A percentile compares a stretch with the other conserved stretches of the same genome.
Evolutionary conservation across 2,329 filamentous ascomycete species (phyloP).

Genomic region (Rutstroemia sp.): DNA sequence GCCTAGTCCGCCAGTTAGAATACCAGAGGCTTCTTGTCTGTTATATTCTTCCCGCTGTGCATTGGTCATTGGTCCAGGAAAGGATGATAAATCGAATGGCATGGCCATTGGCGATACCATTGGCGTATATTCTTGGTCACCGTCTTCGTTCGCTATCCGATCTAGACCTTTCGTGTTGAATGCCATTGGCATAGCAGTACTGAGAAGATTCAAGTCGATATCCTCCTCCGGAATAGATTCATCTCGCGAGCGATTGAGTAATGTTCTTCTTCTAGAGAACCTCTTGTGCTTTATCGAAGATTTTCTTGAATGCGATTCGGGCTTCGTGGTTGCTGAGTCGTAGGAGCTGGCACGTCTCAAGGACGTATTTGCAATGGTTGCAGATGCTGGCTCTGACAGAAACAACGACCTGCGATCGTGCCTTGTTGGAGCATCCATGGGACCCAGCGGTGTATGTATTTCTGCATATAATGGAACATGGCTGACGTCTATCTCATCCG

Average conservation of each 20-base stretch:
- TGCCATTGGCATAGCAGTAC: constrained; percentile 22
- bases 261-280: constrained; percentile 19
- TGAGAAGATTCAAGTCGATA: constrained; percentile 25
- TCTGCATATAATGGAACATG: constrained; percentile 17
- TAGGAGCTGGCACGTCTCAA: background rate
- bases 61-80: constrained; percentile 19
- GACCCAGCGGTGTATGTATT: background rate
- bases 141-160: constrained; percentile 14
- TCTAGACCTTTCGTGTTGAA: constrained; percentile 16
- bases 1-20: constrained; percentile 51
- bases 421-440: constrained; percentile 1
- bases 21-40: constrained; percentile 42
- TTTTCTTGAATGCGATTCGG: background rate
- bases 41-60: constrained; percentile 20
- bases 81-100: constrained; percentile 23
- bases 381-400: constrained; percentile 18
- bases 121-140: constrained; percentile 15
- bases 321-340: background rate
- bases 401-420: constrained; percentile 9
- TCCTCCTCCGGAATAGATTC: constrained; percentile 25
- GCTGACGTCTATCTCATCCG: constrained; percentile 22
- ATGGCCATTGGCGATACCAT: constrained; percentile 12
- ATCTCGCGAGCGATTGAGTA: constrained; percentile 12
- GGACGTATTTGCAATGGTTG: background rate
- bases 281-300: background rate